Base-by-base conservation (phyloP, 345 rosid species). In the Aegle marmelos region DNA sequence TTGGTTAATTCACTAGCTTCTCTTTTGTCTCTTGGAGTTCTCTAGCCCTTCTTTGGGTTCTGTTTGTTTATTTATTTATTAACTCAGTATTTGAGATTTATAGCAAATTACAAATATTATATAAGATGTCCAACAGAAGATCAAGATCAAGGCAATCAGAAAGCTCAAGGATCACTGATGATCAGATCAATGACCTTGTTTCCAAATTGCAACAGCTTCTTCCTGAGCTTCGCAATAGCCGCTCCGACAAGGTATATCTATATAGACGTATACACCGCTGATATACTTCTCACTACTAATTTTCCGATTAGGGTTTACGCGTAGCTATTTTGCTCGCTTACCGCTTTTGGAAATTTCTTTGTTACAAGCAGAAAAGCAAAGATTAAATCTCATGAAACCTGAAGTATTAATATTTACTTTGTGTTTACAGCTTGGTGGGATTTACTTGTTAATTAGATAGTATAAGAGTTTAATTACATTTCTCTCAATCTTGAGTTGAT, bases 111-210 rank as follows among this genome's bases (percentile, higher is more conserved):
- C 30, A 17, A 39, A 39, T 4, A 24, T 9, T 19, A 6, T 30
- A 14, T 9, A 78, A 81, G 70, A 95, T 95, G 98, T 93, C 98
- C 76, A 86, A 89, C 89, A 80, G 98, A 86, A 93, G 89, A 75
- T 90, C 98, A 33, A 79, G 92, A 80, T 87, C 97, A 78, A 91
- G 93, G 83, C 89, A 87, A 72, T 82, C 95, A 37, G 89, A 90
- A 54, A 75, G 83, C 73, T 87, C 97, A 66, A 89, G 93, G 82
- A 95, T 95, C 85, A 84, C 85, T 7, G 98, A 95, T 72, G 98
- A 93, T 78, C 98, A 95, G 90, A 91, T 95, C 87, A 85, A 87
- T 79, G 98, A 95, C 83, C 98, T 95, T 72, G 93, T 95, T 72
- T 76, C 94, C 72, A 92, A 88, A 86, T 85, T 95, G 77, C 98